phyloP scores from a whole-genome alignment of 495 filamentous ascomycete species.

The Penicillium chermesinum region DNA sequence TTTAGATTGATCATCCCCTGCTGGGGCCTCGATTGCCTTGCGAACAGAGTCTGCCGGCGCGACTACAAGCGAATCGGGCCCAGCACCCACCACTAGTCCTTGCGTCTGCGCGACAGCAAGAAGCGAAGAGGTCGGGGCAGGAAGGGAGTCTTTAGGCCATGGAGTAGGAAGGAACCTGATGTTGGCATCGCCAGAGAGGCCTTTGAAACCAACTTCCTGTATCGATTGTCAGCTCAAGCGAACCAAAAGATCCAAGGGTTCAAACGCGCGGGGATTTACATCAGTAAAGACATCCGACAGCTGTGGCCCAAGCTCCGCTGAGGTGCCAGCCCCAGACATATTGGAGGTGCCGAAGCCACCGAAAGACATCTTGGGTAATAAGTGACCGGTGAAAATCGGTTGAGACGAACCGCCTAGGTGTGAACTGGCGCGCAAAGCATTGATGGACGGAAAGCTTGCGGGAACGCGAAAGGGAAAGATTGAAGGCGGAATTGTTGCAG shows the following conservation, averaged over 20 bases:
- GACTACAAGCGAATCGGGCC: constrained; percentile 71
- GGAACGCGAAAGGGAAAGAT: constrained; percentile 33
- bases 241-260: not conserved
- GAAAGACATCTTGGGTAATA: constrained; percentile 64
- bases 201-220: constrained; percentile 77
- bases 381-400: constrained; percentile 36
- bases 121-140: constrained; percentile 77
- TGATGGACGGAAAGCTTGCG: constrained; percentile 28
- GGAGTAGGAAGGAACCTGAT: constrained; percentile 70
- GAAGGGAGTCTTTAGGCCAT: constrained; percentile 69
- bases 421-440: constrained; percentile 32
- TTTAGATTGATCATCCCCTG: constrained; percentile 52
- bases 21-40: constrained; percentile 60
- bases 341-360: constrained; percentile 38
- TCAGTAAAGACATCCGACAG: constrained; percentile 46
- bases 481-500: constrained; percentile 37
- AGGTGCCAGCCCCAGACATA: constrained; percentile 26
- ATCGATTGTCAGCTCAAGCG: constrained; percentile 8
- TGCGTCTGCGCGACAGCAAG: constrained; percentile 74
- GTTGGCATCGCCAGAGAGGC: constrained; percentile 73
- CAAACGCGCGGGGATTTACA: constrained; percentile 25
- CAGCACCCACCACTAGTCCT: constrained; percentile 82
- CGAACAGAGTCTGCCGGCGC: constrained; percentile 73
- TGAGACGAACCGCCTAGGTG: constrained; percentile 35
- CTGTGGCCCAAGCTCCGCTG: constrained; percentile 38